phyloP scores from a whole-genome alignment of 768 basidiomycete species.

The Mycena belliarum region DNA sequence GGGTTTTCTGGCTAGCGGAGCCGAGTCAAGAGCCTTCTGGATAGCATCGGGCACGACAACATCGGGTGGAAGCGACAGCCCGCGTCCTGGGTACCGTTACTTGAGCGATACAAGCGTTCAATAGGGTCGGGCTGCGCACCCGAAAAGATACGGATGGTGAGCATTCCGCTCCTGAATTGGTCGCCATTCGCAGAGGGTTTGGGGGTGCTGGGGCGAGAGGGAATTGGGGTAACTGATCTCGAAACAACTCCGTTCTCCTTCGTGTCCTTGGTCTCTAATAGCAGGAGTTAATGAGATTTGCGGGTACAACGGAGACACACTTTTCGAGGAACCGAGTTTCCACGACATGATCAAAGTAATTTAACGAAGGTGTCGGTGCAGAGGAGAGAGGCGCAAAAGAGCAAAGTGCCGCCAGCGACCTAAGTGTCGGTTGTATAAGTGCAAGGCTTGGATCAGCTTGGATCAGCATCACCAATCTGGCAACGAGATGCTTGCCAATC shows the following conservation, averaged over 20 bases:
- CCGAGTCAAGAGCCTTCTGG: constrained; percentile 72
- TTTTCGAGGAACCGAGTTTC: constrained; percentile 51
- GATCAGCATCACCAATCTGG: neutral
- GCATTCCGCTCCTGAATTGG: constrained; percentile 84
- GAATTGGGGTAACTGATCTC: constrained; percentile 79
- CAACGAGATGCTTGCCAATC: neutral
- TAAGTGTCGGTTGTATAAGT: constrained; percentile 1
- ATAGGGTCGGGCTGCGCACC: constrained; percentile 45
- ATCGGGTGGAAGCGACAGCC: constrained; percentile 77
- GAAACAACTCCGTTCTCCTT: constrained; percentile 73
- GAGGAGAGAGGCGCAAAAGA: constrained; percentile 21
- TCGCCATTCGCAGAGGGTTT: constrained; percentile 54
- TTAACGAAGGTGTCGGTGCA: constrained; percentile 24
- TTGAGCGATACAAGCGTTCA: neutral
- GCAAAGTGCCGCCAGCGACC: constrained; percentile 32
- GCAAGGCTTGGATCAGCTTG: neutral
- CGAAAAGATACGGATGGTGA: constrained; percentile 95
- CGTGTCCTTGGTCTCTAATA: constrained; percentile 64
- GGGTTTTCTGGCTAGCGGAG: constrained; percentile 53
- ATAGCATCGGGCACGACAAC: constrained; percentile 82
- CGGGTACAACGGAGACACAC: constrained; percentile 27
- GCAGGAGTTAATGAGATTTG: neutral
- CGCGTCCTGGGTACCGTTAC: constrained; percentile 59
- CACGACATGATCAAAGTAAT: constrained; percentile 49
- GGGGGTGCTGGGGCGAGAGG: constrained; percentile 80